Base-by-base conservation (phyloP, 306 rosid species). In the Ceratonia siliqua region DNA sequence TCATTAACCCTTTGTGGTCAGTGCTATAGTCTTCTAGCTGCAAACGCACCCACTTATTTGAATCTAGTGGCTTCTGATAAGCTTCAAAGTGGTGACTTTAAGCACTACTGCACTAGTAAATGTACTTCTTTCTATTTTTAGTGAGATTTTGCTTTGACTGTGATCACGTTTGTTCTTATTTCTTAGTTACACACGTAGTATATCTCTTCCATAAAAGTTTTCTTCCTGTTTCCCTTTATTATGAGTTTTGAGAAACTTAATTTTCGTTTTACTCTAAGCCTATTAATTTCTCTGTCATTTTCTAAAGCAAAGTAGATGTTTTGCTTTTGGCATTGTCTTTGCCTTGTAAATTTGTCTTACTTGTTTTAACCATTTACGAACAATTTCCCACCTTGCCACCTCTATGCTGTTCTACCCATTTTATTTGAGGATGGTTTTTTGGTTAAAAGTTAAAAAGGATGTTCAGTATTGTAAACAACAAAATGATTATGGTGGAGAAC, bases 351-450 rank as follows among this genome's bases (percentile, higher is more conserved):
- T 42, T 17, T 41, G 54, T 68, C 57, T 62, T 12, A 35, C 43
- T 7, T 14, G 2, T 41, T 2, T 68, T 62, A 25, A 53, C n/a
- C n/a, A n/a, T n/a, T n/a, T n/a, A n/a, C n/a, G 74, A 76, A 55
- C 81, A 52, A 41, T 49, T 45, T 57, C 41, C 2, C 38, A 4
- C n/a, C 15, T n/a, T 48, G 4, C 54, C 54, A 48, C 66, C 46
- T 35, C 62, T 70, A 49, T 45, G 48, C 6, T 52, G 9, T 27
- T 62, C 46, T 27, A 32, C 17, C 33, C 18, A 43, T 55, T 81
- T 46, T 32, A 77, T 68, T 68, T 72, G 0, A 39, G 39, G 38
- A 17, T 62, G 52, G 39, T n/a, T 27, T 69, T 2, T 76, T 70
- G 22, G 54, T 36, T 17, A 35, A 12, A 35, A 63, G 25, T 81